Evolutionary conservation across 192 early-diverging fungal genomes (phyloP), one percentile per base, ranked within the genome.

Genomic region (Backusella macrospora): DNA sequence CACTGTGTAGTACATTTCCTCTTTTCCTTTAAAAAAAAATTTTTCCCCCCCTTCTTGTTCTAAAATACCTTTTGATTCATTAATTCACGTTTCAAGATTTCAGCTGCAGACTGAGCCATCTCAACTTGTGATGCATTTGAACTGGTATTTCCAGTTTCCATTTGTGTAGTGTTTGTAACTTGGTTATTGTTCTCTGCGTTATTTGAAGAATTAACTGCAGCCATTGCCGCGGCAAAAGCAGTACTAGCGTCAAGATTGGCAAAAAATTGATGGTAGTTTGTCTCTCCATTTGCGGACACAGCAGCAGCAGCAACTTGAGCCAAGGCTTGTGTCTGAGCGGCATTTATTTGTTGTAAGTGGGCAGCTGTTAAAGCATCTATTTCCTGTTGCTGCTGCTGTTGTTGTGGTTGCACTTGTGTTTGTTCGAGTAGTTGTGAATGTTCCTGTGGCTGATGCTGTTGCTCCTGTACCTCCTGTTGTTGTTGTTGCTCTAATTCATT

Each of bases 61-160:
- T 6, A 46, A 37, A 5, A 40, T 74, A 78, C 77, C 68, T 82
- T 84, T 73, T 83, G 77, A 38, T 73, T 83, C 21, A 77, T 71
- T 12, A 77, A 38, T 46, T 81, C 77, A 47, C 74, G 77, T 44
- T 82, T 82, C 34, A 79, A 52, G 4, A 71, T 40, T 29, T 85
- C 83, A 7, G 74, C 66, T 45, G 80, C 34, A 15, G 42, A n/a
- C 23, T 72, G 55, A 3, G 69, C 43, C 14, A 76, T 52, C 38
- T 64, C 44, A n/a, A 59, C 40, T 10, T 70, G 46, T 16, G 78
- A 21, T 37, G 62, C 21, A 15, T 43, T 13, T 16, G 74, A n/a
- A 13, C 48, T 10, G 4, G 49, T 13, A 42, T 9, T 40, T 7
- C 39, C 52, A 29, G 52, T 10, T 26, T 59, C 26, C 3, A 59